Conservation (phyloP, 164 flowering plant genomes). For the Stephania yunnanensis region DNA sequence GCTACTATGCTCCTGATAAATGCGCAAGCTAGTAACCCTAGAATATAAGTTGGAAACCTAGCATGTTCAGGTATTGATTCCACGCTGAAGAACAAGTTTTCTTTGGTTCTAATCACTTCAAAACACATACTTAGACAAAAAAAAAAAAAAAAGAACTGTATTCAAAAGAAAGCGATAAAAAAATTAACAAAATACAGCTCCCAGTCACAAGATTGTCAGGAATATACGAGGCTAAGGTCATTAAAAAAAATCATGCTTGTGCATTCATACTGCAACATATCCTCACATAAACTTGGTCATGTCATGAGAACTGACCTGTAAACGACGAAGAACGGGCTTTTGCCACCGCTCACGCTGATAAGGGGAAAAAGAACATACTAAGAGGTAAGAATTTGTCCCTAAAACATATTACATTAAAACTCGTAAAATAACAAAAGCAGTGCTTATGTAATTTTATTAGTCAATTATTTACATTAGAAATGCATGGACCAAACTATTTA, state of each 20-base stretch:
- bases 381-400: not conserved
- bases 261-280: not conserved
- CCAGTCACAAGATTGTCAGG: constrained; percentile 3
- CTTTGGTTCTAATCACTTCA: not conserved
- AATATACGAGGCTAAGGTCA: not conserved
- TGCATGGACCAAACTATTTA: not conserved
- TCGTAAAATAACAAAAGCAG: constrained; percentile 1
- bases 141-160: not conserved
- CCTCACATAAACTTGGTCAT: not conserved
- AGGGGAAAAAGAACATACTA: constrained; percentile 3
- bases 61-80: not conserved
- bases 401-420: not conserved
- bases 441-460: not conserved
- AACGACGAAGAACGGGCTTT: constrained; percentile 85
- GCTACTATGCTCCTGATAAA: not conserved
- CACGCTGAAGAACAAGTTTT: not conserved
- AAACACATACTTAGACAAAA: not conserved
- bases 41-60: not conserved
- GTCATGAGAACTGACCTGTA: constrained; percentile 59
- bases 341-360: constrained; percentile 92
- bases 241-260: not conserved
- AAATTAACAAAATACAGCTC: not conserved
- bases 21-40: not conserved
- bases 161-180: not conserved
- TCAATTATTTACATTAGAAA: not conserved